Evolutionary conservation across 306 rosid species (phyloP), one percentile per base, ranked within the genome.

Genomic region (Prunus padus): DNA sequence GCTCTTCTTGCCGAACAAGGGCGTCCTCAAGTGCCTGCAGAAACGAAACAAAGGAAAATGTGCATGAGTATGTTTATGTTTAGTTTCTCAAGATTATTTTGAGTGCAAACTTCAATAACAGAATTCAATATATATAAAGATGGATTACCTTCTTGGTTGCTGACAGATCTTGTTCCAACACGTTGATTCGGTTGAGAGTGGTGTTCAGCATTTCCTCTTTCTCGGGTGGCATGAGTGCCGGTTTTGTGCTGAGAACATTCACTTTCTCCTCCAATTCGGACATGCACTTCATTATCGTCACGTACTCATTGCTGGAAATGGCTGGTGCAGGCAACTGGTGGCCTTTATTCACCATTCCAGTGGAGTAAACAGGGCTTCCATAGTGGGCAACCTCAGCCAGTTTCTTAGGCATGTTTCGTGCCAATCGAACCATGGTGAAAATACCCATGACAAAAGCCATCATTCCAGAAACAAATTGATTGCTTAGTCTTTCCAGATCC

Each of bases 251-350:
- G 31, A 91, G 86, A 61, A 37, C 65, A 5, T 30, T 85, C 59
- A 94, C 89, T 77, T 80, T 88, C 65, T 91, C 92, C 74, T 89
- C 98, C 6, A 94, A 78, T 47, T 89, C 94, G 11, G 87, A 86
- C 94, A 91, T 90, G 81, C 92, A 91, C 79, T 86, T 94, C 89
- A 88, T 87, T 83, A 90, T 18, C 28, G 74, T 52, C 86, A 83
- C 81, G 75, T 88, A 87, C 19, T 86, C 93, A 13, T 74, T 67
- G 26, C 33, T 79, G 79, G 91, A 78, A 61, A 88, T 67, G 33
- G 54, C 50, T 14, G 87, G 84, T 28, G 86, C 82, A 47, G 81
- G 80, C 68, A 84, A 65, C 65, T 81, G 78, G 26, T 70, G 80
- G 67, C 76, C 66, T 64, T 86, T 87, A 50, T 66, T 65, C 82